A percentile compares a stretch with the other conserved stretches of the same genome.
Evolutionary conservation across 2,329 filamentous ascomycete genomes (phyloP).

Genomic region (Cadophora sp.): DNA sequence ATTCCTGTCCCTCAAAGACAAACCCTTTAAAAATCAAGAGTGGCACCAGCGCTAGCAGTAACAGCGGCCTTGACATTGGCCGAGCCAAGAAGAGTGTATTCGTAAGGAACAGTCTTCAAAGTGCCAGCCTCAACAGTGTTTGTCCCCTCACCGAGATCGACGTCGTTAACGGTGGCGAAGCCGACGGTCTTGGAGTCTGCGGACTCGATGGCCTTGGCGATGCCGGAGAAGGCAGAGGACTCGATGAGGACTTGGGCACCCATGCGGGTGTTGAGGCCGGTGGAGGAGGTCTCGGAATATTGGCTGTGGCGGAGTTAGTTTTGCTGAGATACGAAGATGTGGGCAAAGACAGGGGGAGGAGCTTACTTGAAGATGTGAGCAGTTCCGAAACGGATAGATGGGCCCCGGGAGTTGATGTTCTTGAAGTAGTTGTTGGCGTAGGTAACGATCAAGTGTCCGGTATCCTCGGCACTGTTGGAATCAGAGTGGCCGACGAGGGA

Average conservation of each 20-base stretch:
- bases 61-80: slow-evolving; percentile 28
- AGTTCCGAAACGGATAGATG: slow-evolving; percentile 70
- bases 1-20: not conserved
- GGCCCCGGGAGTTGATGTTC: slow-evolving; percentile 69
- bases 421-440: slow-evolving; percentile 71
- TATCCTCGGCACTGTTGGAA: slow-evolving; percentile 63
- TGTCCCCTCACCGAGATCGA: slow-evolving; percentile 53
- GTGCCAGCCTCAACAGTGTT: slow-evolving; percentile 58
- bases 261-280: slow-evolving; percentile 63
- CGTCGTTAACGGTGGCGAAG: slow-evolving; percentile 52
- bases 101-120: slow-evolving; percentile 59
- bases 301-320: slow-evolving; percentile 3
- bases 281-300: slow-evolving; percentile 52
- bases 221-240: slow-evolving; percentile 57
- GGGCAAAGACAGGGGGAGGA: not conserved
- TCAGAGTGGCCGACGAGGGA: slow-evolving; percentile 66
- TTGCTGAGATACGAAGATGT: not conserved
- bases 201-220: slow-evolving; percentile 52
- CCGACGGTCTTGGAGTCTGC: slow-evolving; percentile 46
- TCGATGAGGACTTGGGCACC: slow-evolving; percentile 64
- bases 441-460: slow-evolving; percentile 66
- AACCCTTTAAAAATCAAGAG: slow-evolving; percentile 42
- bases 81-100: slow-evolving; percentile 48
- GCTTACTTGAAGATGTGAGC: slow-evolving; percentile 64
- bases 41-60: slow-evolving; percentile 45